Percentiles rank a stretch among this genome's conserved stretches.
Conservation (phyloP, 2,329 filamentous ascomycete genomes). For the Epicoccum nigrum region DNA sequence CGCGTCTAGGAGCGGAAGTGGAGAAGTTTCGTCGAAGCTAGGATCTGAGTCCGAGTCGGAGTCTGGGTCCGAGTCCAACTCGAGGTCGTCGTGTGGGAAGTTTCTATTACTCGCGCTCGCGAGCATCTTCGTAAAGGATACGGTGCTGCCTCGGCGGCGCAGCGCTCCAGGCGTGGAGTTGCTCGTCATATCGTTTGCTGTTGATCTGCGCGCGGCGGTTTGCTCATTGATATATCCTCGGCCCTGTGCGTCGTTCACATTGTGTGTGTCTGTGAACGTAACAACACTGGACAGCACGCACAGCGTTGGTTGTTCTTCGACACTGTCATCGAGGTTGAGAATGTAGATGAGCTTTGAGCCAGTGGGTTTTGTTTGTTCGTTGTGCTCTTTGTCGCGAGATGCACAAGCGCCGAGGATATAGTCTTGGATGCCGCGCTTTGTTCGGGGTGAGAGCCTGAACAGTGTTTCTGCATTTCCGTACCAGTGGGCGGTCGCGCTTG, state of each 20-base stretch:
- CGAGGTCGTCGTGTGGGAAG: neutral
- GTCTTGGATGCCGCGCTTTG: conserved; percentile 11
- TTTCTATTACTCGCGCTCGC: neutral
- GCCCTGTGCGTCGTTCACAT: neutral
- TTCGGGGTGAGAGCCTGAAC: neutral
- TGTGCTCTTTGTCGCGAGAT: neutral
- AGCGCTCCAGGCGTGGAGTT: neutral
- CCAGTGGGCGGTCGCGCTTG: neutral
- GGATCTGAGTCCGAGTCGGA: neutral
- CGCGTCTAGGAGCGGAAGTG: neutral
- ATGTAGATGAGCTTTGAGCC: conserved; percentile 10
- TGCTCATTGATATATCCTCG: no score
- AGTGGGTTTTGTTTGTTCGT: conserved; percentile 8
- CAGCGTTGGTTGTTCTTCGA: conserved; percentile 1
- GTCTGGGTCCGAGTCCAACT: conserved; percentile 4
- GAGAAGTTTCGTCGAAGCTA: neutral
- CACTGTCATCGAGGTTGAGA: neutral
- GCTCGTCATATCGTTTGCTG: neutral
- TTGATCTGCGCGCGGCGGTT: no score
- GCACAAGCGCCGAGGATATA: conserved; percentile 1
- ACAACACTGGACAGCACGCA: neutral
- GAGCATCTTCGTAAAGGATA: neutral
- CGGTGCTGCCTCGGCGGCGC: neutral
- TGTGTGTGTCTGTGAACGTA: neutral
- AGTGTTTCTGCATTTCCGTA: neutral